Base-by-base conservation (phyloP, 2,329 filamentous ascomycete genomes). In the Pseudopyrenochaeta lycopersici region DNA sequence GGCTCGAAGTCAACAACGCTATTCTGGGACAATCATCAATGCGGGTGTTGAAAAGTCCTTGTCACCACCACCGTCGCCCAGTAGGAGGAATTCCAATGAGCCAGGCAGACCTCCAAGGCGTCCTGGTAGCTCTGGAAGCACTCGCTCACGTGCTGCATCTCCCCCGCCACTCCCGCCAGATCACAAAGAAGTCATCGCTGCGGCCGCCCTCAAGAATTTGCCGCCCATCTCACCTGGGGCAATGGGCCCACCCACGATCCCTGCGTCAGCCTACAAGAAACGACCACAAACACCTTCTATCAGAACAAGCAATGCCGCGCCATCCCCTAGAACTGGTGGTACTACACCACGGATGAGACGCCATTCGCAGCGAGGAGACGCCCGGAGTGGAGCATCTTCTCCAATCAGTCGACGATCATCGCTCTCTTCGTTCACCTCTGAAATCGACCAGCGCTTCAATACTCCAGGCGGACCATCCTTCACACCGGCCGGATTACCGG, bases 401-500 rank as follows among this genome's bases (percentile, higher is more conserved):
- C 84, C 54, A 55, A 81, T 44, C 77, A 86, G 85, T 62, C 86
- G 90, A 38, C 87, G 90, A 61, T 96, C 92, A 2, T 99, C 95
- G 0, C 86, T 98, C 6, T 97, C 95, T 0, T 98, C 95, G 0
- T 99, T 99, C 72, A 92, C 88, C 5, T 98, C 95, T 0, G 95
- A 99, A 76, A 81, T 99, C 17, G 95, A 99, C 68, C 88, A 88
- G 54, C 86, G 94, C 35, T 98, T 99, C 82, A 92, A 96, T 35
- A 83, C 86, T 52, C 84, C 84, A 45, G 81, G 65, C 29, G 58
- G 60, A 14, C 63, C 63, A 15, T 84, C 84, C 38, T 82, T 75
- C 54, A 56, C 56, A 36, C 79, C 82, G 23, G 76, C 81, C 41
- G 88, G 88, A 12, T 84, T 95, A 55, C 85, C 87, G 9, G 81